A percentile compares a stretch with the other conserved stretches of the same genome.
Conservation (phyloP, 1,284 basidiomycete species). For the Rhizopogon parksii region DNA sequence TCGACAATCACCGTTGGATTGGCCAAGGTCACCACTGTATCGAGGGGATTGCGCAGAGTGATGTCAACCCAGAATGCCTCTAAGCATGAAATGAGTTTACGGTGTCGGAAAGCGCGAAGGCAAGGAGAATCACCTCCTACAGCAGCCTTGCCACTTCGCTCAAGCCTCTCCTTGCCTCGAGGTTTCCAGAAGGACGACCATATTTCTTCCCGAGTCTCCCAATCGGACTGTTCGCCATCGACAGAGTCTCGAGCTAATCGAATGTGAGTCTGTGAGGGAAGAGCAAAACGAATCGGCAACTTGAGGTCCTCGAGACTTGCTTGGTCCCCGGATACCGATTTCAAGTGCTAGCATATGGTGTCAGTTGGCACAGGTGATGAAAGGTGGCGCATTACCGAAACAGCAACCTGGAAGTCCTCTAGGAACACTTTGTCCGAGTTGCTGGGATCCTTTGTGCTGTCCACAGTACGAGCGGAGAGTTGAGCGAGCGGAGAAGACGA, state of each 20-base stretch:
- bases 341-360: slow-evolving; percentile 48
- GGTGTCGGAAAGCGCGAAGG: slow-evolving; percentile 3
- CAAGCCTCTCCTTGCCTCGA: slow-evolving; percentile 46
- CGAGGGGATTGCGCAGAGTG: slow-evolving; percentile 59
- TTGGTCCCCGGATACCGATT: slow-evolving; percentile 41
- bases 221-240: slow-evolving; percentile 39
- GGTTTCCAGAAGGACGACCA: slow-evolving; percentile 59
- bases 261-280: slow-evolving; percentile 44
- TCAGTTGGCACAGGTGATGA: slow-evolving; percentile 4
- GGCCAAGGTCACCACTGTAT: slow-evolving; percentile 59
- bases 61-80: slow-evolving; percentile 75
- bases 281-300: slow-evolving; percentile 55
- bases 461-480: slow-evolving; percentile 17
- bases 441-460: slow-evolving; percentile 18
- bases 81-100: slow-evolving; percentile 24
- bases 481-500: slow-evolving; percentile 15
- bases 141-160: slow-evolving; percentile 48
- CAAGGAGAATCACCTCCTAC: slow-evolving; percentile 47
- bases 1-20: slow-evolving; percentile 53
- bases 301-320: slow-evolving; percentile 37
- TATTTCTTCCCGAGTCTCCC: slow-evolving; percentile 55
- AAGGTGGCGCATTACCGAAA: slow-evolving; percentile 41
- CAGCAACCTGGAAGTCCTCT: slow-evolving; percentile 75
- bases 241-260: slow-evolving; percentile 46
- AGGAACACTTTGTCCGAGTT: slow-evolving; percentile 57